phyloP scores from a whole-genome alignment of 768 basidiomycete genomes.

The Podaxis sp. region DNA sequence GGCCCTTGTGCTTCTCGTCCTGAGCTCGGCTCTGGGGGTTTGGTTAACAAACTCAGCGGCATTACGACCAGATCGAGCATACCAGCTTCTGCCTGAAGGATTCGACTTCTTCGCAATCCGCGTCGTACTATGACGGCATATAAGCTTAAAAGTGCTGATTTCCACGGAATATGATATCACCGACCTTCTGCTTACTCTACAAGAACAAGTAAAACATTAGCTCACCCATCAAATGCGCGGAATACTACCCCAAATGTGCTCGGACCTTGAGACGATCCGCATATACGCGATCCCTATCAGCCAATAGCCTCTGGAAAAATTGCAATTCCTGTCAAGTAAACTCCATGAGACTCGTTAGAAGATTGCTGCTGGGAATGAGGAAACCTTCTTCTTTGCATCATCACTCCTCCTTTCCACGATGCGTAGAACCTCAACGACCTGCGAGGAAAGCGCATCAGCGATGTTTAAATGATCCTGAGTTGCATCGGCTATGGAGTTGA shows the following conservation, averaged over 20 bases:
- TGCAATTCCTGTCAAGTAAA: conserved; percentile 52
- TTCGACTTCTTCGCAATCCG: conserved; percentile 74
- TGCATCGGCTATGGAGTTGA: conserved; percentile 54
- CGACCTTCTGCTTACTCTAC: conserved; percentile 67
- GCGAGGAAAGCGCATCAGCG: conserved; percentile 57
- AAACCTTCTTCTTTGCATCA: conserved; percentile 67
- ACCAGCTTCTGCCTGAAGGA: conserved; percentile 80
- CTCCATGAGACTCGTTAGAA: conserved; percentile 2
- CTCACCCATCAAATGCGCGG: background rate
- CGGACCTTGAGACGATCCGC: conserved; percentile 68
- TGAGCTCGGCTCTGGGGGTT: conserved; percentile 54
- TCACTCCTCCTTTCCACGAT: conserved; percentile 62
- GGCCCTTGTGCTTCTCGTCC: conserved; percentile 77
- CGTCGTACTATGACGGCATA: conserved; percentile 63
- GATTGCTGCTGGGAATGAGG: background rate
- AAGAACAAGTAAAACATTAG: background rate
- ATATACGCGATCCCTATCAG: conserved; percentile 69
- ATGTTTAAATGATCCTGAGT: conserved; percentile 71
- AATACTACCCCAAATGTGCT: conserved; percentile 3
- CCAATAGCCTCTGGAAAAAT: conserved; percentile 69
- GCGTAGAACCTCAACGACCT: conserved; percentile 66
- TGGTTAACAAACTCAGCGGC: conserved; percentile 6
- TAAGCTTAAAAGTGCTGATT: conserved; percentile 18
- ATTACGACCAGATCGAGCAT: conserved; percentile 13
- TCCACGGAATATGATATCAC: conserved; percentile 5